Evolutionary conservation across 2,329 filamentous ascomycete genomes (phyloP).

Genomic region (Clarireedia hainanense): DNA sequence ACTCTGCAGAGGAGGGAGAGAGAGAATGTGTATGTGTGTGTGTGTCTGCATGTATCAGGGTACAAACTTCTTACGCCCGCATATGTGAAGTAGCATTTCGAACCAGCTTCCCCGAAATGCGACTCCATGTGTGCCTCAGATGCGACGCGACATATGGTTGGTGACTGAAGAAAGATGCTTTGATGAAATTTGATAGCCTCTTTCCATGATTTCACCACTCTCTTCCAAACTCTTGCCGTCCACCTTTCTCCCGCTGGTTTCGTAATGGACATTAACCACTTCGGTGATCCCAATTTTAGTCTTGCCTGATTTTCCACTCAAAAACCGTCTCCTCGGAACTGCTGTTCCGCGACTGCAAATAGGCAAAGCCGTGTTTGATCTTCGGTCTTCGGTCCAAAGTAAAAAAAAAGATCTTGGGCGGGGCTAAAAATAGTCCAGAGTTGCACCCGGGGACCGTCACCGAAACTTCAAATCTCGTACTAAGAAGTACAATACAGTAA

Average conservation of each 20-base stretch:
- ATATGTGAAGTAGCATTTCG: slow-evolving; percentile 1
- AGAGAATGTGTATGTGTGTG: no score
- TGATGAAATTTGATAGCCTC: no score
- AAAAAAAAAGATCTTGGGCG: background rate
- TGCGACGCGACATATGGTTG: no score
- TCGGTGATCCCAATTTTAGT: slow-evolving; percentile 3
- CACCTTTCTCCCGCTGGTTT: background rate
- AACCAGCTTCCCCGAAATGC: background rate
- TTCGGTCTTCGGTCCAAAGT: background rate
- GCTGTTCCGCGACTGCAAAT: slow-evolving; percentile 3
- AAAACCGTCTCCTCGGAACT: background rate
- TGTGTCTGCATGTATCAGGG: background rate
- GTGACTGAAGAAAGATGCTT: no score
- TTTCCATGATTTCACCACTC: no score
- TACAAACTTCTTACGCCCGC: no score
- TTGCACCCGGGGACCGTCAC: no score
- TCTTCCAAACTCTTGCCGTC: no score
- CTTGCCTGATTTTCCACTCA: no score
- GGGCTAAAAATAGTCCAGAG: background rate
- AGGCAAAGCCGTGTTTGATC: slow-evolving; percentile 2
- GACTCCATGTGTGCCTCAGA: no score
- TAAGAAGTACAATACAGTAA: background rate
- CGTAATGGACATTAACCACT: background rate
- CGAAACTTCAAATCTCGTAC: background rate
- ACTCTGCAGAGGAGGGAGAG: no score